Base-by-base conservation (phyloP, 2,329 filamentous ascomycete genomes). In the Claviceps monticola region DNA sequence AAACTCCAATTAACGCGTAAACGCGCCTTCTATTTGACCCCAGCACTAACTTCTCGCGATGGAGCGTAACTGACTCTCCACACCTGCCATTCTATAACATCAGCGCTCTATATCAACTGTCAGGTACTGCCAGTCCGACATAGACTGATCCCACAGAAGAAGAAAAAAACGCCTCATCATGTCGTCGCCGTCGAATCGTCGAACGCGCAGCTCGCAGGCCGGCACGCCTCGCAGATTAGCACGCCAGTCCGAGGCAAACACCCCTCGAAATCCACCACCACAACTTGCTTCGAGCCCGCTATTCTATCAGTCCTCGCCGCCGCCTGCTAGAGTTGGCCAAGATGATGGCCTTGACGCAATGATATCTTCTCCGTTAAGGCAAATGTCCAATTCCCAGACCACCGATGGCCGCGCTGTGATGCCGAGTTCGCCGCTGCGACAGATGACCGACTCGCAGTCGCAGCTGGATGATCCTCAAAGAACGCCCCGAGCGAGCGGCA, bases 261-360 rank as follows among this genome's bases (percentile, higher is more conserved):
- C 63, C 44, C 76, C 74, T 49, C 75, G 76, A 55, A 72, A 73
- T 49, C 69, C 71, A 37, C 59, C 68, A 21, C 73, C 74, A 21
- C 72, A 75, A 58, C 72, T 83, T 55, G 79, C 80, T 5, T 93
- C 88, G 4, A 95, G 89, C 53, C 90, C 90, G 42, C 74, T 95
- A 57, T 86, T 87, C 67, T 94, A 83, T 67, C 80, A 77, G 60
- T 80, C 74, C 2, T 71, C 74, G 6, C 68, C 60, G 14, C 60
- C 64, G 1, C 55, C 50, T 8, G 60, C 59, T n/a, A 59, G 55
- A 34, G 55, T 51, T 37, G 58, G 53, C 4, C 55, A 54, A 21
- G 60, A 60, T 11, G 59, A 65, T 59, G 64, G 56, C 36, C 62
- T 62, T 7, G 63, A 62, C 42, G 59, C 61, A 45, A 66, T 71